These are phyloP conservation scores for Penicillium italicum DNA, from an alignment of 2,329 filamentous ascomycete genomes.

Conservation along the genomic window DNA sequence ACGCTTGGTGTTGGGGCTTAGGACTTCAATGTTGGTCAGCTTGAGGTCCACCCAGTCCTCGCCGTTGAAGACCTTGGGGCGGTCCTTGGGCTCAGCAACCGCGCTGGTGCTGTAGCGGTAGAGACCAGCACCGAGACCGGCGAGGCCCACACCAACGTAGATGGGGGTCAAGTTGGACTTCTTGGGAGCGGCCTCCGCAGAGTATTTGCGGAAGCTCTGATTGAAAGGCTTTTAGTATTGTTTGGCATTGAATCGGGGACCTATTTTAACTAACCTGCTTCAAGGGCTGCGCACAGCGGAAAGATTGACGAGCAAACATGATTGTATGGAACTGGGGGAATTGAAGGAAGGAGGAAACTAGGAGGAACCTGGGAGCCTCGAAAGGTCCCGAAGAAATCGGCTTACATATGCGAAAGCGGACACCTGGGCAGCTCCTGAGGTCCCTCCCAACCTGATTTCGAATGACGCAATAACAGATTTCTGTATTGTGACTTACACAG, in stretches of 20 bases:
- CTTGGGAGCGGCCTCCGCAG: constrained; percentile 52
- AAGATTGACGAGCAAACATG: constrained; percentile 66
- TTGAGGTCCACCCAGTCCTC: constrained; percentile 83
- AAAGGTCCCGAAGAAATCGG: constrained; percentile 19
- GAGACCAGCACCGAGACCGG: constrained; percentile 53
- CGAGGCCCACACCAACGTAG: constrained; percentile 45
- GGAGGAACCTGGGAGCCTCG: not conserved
- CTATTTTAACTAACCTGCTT: constrained; percentile 54
- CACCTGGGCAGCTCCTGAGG: not conserved
- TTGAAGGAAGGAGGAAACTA: constrained; percentile 7
- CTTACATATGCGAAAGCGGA: constrained; percentile 21
- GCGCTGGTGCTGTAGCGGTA: constrained; percentile 47
- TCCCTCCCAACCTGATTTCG: constrained; percentile 15
- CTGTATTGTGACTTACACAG: not conserved
- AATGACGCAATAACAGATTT: constrained; percentile 31
- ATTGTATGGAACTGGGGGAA: constrained; percentile 29
- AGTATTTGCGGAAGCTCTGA: constrained; percentile 68
- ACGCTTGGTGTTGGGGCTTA: constrained; percentile 95
- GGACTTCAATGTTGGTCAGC: constrained; percentile 69
- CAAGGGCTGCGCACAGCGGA: constrained; percentile 63
- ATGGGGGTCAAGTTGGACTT: constrained; percentile 60
- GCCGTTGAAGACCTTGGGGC: constrained; percentile 64
- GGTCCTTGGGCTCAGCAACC: constrained; percentile 36
- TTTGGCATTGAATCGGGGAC: not conserved
- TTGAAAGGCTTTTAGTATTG: constrained; percentile 1